A percentile compares a stretch with the other conserved stretches of the same genome.
These are phyloP conservation scores for Cladorrhinum samala DNA, from an alignment of 495 filamentous ascomycete species.

Conservation along the genomic window DNA sequence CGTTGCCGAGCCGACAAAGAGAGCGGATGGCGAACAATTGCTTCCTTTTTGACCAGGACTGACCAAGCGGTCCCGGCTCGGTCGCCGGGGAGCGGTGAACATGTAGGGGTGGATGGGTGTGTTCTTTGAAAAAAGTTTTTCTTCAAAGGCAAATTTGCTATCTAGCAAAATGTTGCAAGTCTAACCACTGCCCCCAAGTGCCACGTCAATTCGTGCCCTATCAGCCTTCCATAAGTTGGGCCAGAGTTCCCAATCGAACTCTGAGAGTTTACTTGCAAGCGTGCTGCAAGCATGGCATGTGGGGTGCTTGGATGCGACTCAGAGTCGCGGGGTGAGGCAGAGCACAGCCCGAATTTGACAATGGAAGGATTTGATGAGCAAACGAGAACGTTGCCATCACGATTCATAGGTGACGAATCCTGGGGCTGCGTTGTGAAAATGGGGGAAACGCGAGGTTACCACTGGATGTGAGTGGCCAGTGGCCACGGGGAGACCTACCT, in stretches of 20 bases:
- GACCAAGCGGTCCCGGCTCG: too few relatives aligned
- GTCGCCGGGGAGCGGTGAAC: neutral
- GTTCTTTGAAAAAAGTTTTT: too few relatives aligned
- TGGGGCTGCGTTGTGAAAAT: neutral
- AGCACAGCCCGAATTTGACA: neutral
- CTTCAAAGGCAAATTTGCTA: neutral
- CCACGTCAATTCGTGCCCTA: conserved; percentile 2
- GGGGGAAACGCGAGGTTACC: neutral
- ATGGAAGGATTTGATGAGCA: neutral
- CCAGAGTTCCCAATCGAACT: neutral
- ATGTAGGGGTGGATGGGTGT: too few relatives aligned
- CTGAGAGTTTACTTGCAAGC: neutral
- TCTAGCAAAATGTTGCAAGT: neutral
- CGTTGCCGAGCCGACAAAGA: neutral
- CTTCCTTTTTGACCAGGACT: too few relatives aligned
- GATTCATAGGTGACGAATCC: conserved; percentile 2
- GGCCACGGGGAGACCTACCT: neutral
- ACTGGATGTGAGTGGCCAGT: neutral
- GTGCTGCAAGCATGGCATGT: neutral
- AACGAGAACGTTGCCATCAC: conserved; percentile 5
- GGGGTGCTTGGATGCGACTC: conserved; percentile 2
- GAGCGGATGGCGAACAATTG: neutral
- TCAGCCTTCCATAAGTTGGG: too few relatives aligned
- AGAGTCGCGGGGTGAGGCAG: neutral
- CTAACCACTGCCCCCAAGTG: too few relatives aligned